Percentiles rank a stretch among this genome's conserved stretches.
Conservation (phyloP, 768 basidiomycete genomes). For the Suillus decipiens region DNA sequence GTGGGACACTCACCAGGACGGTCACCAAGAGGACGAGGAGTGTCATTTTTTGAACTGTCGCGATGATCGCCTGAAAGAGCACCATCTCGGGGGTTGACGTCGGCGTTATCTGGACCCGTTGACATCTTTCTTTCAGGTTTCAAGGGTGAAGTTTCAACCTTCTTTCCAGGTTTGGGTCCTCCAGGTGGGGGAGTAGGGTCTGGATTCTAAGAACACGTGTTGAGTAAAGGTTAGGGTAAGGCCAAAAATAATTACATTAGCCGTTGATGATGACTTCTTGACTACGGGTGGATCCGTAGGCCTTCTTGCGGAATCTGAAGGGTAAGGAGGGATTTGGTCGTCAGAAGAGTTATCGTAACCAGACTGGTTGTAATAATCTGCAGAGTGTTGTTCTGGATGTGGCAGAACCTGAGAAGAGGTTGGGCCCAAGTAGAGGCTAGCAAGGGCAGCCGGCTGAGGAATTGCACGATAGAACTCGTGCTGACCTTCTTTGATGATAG, state of each 20-base stretch:
- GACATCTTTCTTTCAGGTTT: conserved; percentile 15
- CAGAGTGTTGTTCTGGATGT: conserved; percentile 38
- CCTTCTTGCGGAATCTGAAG: conserved; percentile 27
- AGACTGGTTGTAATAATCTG: conserved; percentile 20
- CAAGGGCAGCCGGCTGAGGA: conserved; percentile 66
- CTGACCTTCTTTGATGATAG: conserved; percentile 68
- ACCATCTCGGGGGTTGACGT: conserved; percentile 12
- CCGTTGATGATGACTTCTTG: conserved; percentile 4
- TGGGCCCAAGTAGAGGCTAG: conserved; percentile 64
- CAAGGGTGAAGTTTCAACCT: conserved; percentile 2
- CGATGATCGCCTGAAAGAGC: conserved; percentile 9
- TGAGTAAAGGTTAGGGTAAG: neutral
- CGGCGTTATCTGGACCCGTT: conserved; percentile 16
- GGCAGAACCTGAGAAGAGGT: conserved; percentile 32
- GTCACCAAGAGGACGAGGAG: conserved; percentile 18
- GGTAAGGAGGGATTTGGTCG: conserved; percentile 18
- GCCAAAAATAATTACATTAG: conserved; percentile 35
- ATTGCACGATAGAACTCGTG: conserved; percentile 70
- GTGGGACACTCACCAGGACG: conserved; percentile 33
- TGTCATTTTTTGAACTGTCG: conserved; percentile 17
- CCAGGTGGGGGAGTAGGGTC: conserved; percentile 28
- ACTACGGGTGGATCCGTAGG: conserved; percentile 19
- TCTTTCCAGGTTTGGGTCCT: conserved; percentile 25
- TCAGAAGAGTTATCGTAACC: conserved; percentile 18
- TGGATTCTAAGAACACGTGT: conserved; percentile 19